Conservation (phyloP, 202 grass and related monocot genomes). For the Musa balbisiana region DNA sequence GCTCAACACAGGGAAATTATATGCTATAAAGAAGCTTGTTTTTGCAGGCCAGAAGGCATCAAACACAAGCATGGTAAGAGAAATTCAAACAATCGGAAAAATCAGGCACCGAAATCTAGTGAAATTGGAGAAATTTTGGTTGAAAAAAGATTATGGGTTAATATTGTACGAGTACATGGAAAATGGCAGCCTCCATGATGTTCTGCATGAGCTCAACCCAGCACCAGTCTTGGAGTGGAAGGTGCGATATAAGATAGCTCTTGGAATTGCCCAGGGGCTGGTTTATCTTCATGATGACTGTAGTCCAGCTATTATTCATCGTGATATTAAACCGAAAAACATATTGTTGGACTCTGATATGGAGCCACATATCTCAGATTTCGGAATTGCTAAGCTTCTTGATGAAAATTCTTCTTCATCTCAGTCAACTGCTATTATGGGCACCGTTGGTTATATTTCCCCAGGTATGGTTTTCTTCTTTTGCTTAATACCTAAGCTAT, state of each 20-base stretch:
- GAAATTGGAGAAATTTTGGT: slow-evolving; percentile 63
- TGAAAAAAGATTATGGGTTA: slow-evolving; percentile 59
- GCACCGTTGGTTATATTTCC: slow-evolving; percentile 66
- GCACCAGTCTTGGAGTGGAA: slow-evolving; percentile 52
- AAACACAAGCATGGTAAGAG: slow-evolving; percentile 54
- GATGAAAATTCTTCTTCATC: slow-evolving; percentile 33
- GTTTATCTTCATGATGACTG: slow-evolving; percentile 71
- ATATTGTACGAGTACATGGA: slow-evolving; percentile 81
- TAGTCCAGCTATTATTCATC: slow-evolving; percentile 48
- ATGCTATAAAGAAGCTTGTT: slow-evolving; percentile 62
- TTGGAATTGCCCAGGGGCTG: slow-evolving; percentile 57
- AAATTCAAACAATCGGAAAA: slow-evolving; percentile 57
- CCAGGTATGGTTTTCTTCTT: slow-evolving; percentile 39
- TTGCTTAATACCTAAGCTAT: background rate
- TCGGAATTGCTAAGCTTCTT: slow-evolving; percentile 74
- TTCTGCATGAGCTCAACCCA: slow-evolving; percentile 44
- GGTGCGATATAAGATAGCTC: slow-evolving; percentile 41
- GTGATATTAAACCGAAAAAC: slow-evolving; percentile 79
- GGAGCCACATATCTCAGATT: slow-evolving; percentile 79
- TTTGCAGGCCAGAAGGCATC: slow-evolving; percentile 33
- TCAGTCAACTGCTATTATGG: slow-evolving; percentile 52
- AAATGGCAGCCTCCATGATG: slow-evolving; percentile 64
- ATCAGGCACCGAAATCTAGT: slow-evolving; percentile 75
- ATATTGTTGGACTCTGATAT: slow-evolving; percentile 62
- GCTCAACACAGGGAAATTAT: slow-evolving; percentile 37